Percentiles rank a stretch among this genome's conserved stretches.
Evolutionary conservation across 257 asterid species (phyloP).

Genomic region (Voacanga thouarsii): DNA sequence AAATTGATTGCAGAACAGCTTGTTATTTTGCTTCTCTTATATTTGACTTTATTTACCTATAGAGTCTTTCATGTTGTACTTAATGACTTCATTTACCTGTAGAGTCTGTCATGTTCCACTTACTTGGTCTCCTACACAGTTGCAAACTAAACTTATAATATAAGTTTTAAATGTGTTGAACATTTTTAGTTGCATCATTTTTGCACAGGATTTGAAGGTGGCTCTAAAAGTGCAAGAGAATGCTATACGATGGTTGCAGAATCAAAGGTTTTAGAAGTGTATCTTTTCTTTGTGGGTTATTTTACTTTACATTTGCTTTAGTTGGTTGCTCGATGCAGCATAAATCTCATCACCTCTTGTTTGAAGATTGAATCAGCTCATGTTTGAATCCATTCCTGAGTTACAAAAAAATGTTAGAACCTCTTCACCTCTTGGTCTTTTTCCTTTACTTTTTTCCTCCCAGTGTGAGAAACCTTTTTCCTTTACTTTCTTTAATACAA

Average conservation of each 20-base stretch:
- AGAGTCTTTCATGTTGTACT: not conserved
- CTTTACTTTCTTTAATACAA: no score
- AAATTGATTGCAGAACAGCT: constrained; percentile 53
- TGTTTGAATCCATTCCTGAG: no score
- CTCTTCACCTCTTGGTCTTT: no score
- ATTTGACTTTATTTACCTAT: not conserved
- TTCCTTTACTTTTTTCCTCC: no score
- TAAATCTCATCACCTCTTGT: not conserved
- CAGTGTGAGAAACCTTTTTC: no score
- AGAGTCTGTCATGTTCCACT: no score
- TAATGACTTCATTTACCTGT: no score
- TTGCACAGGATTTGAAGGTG: constrained; percentile 47
- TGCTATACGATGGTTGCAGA: constrained; percentile 73
- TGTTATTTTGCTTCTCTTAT: constrained; percentile 33
- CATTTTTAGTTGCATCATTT: not conserved
- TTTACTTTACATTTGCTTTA: constrained; percentile 5
- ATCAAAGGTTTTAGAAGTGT: constrained; percentile 71
- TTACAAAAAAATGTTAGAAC: no score
- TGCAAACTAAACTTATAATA: not conserved
- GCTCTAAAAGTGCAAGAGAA: constrained; percentile 52
- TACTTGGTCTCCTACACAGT: not conserved
- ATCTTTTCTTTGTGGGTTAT: constrained; percentile 6
- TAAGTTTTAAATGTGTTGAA: not conserved
- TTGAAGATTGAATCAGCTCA: no score
- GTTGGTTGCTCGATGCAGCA: not conserved